Evolutionary conservation across 805 yeast species (phyloP).

Genomic region (Wickerhamiella sergipiensis): DNA sequence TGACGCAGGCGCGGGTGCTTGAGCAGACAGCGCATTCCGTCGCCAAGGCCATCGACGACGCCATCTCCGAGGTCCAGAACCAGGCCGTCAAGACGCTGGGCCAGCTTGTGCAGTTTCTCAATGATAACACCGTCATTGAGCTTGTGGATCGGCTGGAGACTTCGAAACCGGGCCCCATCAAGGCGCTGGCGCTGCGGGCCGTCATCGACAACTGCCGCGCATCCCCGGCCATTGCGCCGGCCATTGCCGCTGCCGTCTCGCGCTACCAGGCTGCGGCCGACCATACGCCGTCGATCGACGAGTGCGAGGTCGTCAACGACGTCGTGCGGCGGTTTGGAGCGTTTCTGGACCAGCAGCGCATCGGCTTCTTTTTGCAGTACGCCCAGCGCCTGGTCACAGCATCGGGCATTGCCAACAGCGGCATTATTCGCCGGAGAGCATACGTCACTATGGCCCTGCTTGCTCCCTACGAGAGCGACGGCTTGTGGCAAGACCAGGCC

Average conservation of each 20-base stretch:
- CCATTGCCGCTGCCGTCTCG: not conserved
- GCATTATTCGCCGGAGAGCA: not conserved
- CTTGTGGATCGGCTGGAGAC: not conserved
- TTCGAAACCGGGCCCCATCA: not conserved
- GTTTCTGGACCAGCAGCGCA: not conserved
- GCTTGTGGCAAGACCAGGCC: not conserved
- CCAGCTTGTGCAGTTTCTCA: constrained; percentile 20
- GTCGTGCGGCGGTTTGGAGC: not conserved
- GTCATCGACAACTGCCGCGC: not conserved
- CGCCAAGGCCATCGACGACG: constrained; percentile 39
- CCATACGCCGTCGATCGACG: not conserved
- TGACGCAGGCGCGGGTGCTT: constrained; percentile 19
- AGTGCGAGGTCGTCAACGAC: constrained; percentile 1
- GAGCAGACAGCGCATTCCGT: constrained; percentile 28
- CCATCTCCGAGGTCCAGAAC: constrained; percentile 58
- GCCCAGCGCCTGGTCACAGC: not conserved
- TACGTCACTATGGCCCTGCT: not conserved
- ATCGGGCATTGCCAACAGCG: not conserved
- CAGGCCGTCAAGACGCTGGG: constrained; percentile 52
- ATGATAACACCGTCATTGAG: not conserved
- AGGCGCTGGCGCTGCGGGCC: not conserved
- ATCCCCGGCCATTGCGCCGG: not conserved
- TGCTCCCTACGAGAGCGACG: not conserved
- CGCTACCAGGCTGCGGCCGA: not conserved
- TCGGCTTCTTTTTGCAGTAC: not conserved